Evolutionary conservation across 306 rosid species (phyloP), one percentile per base, ranked within the genome.

Genomic region (Comarum palustre): DNA sequence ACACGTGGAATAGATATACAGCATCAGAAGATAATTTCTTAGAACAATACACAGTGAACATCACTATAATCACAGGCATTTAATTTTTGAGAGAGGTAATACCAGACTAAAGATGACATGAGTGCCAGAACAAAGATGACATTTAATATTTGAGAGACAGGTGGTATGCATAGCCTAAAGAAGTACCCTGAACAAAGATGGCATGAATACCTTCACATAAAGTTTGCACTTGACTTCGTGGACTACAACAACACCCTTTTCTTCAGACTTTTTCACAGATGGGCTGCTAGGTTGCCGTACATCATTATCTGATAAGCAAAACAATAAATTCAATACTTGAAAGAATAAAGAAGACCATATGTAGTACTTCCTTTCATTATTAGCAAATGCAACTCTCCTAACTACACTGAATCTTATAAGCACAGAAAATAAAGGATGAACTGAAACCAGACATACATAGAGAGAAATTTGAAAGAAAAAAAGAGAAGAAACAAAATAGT

Each of bases 211-310:
- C 99, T 95, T 95, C 79, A 90, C 91, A 77, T 88, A 91, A 72
- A 95, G 93, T 79, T 91, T 95, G 90, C 99, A 95, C 77, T 95
- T 95, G 80, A 87, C 93, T 86, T 95, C 97, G 83, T 95, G 93
- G 42, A 95, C 97, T 16, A 90, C 90, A 38, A 81, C 74, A 57
- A 91, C 85, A 66, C 99, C 99, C 85, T 84, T 84, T 88, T 95
- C 99, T 86, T 90, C 92, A 41, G 89, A 75, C 76, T 91, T 91
- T 77, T 91, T 88, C 45, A 95, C 90, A 6, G 99, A 95, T 74
- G 99, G 99, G 84, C 99, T 95, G 80, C 96, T 82, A 69, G 99
- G 99, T 77, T 78, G 90, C 89, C 88, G 91, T 81, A 74, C 39
- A 20, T 88, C 99, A 74, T 87, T 81, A 69, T 91, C 97, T 95